Percentiles rank a stretch among this genome's conserved stretches.
Evolutionary conservation across 352 stramenopile genomes (phyloP).

Genomic region (Aphanomyces euteiches): DNA sequence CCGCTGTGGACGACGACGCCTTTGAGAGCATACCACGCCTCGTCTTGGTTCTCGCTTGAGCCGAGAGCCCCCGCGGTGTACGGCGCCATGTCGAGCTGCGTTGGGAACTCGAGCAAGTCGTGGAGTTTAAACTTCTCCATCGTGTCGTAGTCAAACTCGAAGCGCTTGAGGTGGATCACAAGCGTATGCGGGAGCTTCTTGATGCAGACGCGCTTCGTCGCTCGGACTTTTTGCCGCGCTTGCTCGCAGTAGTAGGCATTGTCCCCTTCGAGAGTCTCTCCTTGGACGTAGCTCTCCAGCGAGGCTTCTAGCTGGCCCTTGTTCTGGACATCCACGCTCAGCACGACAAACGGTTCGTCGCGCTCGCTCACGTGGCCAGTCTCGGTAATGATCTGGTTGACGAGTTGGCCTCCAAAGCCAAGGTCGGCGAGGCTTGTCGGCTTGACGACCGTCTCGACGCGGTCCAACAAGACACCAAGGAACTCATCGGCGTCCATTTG

Average conservation of each 20-base stretch:
- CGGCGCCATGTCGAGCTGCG: conserved; percentile 85
- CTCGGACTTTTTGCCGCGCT: conserved; percentile 60
- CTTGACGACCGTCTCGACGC: conserved; percentile 52
- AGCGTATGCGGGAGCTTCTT: conserved; percentile 72
- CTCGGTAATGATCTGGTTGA: conserved; percentile 82
- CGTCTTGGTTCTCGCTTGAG: background rate
- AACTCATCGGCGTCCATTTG: conserved; percentile 86
- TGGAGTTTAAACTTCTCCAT: conserved; percentile 89
- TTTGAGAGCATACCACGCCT: conserved; percentile 80
- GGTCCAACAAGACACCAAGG: conserved; percentile 72
- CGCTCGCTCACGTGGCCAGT: conserved; percentile 71
- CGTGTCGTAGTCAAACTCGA: conserved; percentile 87
- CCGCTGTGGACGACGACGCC: conserved; percentile 92
- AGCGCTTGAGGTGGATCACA: conserved; percentile 82
- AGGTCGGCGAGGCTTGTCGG: background rate
- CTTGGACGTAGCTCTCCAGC: conserved; percentile 63
- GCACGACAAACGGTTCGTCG: conserved; percentile 79
- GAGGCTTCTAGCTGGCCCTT: conserved; percentile 61
- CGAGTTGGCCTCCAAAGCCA: conserved; percentile 70
- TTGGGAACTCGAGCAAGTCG: conserved; percentile 76
- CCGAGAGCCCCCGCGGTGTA: conserved; percentile 58
- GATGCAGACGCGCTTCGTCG: conserved; percentile 80
- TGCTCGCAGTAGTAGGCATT: conserved; percentile 79
- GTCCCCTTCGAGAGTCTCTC: conserved; percentile 67
- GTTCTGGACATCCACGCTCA: conserved; percentile 76